Evolutionary conservation across 768 basidiomycete genomes (phyloP).

Genomic region (Rhodocollybia butyracea): DNA sequence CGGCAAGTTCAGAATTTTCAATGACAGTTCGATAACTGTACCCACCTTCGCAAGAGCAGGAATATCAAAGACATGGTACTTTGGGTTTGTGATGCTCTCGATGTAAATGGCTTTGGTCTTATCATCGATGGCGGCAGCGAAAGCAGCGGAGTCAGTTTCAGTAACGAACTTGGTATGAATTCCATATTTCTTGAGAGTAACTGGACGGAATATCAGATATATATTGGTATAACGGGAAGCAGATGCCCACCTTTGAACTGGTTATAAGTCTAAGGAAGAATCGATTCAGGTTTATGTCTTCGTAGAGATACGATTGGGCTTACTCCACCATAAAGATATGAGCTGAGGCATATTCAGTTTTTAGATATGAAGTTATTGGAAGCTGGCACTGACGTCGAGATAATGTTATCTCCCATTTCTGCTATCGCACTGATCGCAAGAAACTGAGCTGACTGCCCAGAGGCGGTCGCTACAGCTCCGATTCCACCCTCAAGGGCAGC

Average conservation of each 20-base stretch:
- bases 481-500: constrained; percentile 52
- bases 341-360: constrained; percentile 24
- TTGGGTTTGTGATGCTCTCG: constrained; percentile 63
- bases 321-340: constrained; percentile 60
- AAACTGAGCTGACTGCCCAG: constrained; percentile 63
- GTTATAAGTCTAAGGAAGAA: constrained; percentile 46
- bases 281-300: neutral
- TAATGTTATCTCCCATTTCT: constrained; percentile 59
- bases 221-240: neutral
- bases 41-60: constrained; percentile 46
- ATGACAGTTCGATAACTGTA: too few species aligned
- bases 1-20: too few species aligned
- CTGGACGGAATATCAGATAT: constrained; percentile 23
- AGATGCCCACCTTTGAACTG: constrained; percentile 52
- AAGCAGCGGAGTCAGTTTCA: constrained; percentile 41
- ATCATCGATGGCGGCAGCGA: constrained; percentile 53
- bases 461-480: constrained; percentile 49
- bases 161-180: constrained; percentile 54
- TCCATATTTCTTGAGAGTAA: constrained; percentile 52
- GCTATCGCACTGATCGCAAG: constrained; percentile 54
- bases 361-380: neutral
- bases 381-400: constrained; percentile 39
- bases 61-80: constrained; percentile 53
- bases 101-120: constrained; percentile 59
- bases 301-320: constrained; percentile 16